Evolutionary conservation across 306 rosid species (phyloP).

Genomic region (Fagus sylvatica): DNA sequence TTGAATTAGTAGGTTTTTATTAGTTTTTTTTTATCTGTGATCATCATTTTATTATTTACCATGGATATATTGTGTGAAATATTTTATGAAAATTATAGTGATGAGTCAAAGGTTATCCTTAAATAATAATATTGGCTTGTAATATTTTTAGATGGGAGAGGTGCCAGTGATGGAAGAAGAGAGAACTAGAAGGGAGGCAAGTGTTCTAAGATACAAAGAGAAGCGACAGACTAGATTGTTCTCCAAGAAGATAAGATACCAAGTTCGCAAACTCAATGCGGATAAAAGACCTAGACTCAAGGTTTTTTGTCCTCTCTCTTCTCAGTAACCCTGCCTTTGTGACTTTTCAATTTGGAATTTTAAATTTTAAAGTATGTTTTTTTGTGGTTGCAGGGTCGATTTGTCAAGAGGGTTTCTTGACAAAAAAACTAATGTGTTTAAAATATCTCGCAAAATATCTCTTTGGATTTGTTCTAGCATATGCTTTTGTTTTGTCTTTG

Average conservation of each 20-base stretch:
- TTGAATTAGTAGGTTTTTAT: too few relatives aligned
- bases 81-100: too few relatives aligned
- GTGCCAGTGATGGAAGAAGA: conserved; percentile 77
- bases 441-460: conserved; percentile 58
- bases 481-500: conserved; percentile 1
- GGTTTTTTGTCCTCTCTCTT: conserved; percentile 34
- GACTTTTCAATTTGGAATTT: conserved; percentile 17
- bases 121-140: background rate
- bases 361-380: background rate
- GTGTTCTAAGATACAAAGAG: conserved; percentile 81
- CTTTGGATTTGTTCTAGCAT: conserved; percentile 15
- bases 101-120: background rate
- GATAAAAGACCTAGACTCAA: conserved; percentile 89
- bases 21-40: too few relatives aligned
- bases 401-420: conserved; percentile 66
- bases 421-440: conserved; percentile 16
- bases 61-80: too few relatives aligned
- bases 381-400: conserved; percentile 67
- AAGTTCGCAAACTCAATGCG: conserved; percentile 83
- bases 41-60: too few relatives aligned
- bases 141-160: conserved; percentile 61
- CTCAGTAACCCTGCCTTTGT: background rate
- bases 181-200: conserved; percentile 69
- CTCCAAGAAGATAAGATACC: conserved; percentile 93
- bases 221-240: conserved; percentile 75